phyloP scores from a whole-genome alignment of 176 grass and related monocot genomes.

The sorghum (Sorghum bicolor) region Sorghum_bicolor_NCBIv3 NC_012872.2:65317501-65318000 shows the following conservation, averaged over 20 bases:
- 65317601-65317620: not conserved
- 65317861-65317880: conserved; percentile 33
- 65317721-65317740: not conserved
- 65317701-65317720: not conserved
- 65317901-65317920: conserved; percentile 10
- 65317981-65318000: conserved; percentile 40
- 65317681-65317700: not conserved
- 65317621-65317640: not conserved
- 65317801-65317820: conserved; percentile 46
- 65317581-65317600: not conserved
- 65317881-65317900: conserved; percentile 20
- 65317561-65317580: not conserved
- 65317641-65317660: not conserved
- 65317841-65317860: conserved; percentile 43
- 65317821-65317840: conserved; percentile 38
- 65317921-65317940: not conserved
- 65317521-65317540: not conserved
- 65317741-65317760: conserved; percentile 3
- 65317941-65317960: conserved; percentile 8
- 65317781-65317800: conserved; percentile 34
- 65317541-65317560: not conserved
- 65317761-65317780: conserved; percentile 5
- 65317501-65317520: not conserved
- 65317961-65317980: conserved; percentile 19
- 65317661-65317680: not conserved